Base-by-base conservation (phyloP, 2,329 filamentous ascomycete genomes). In the Whalleya microplaca region DNA sequence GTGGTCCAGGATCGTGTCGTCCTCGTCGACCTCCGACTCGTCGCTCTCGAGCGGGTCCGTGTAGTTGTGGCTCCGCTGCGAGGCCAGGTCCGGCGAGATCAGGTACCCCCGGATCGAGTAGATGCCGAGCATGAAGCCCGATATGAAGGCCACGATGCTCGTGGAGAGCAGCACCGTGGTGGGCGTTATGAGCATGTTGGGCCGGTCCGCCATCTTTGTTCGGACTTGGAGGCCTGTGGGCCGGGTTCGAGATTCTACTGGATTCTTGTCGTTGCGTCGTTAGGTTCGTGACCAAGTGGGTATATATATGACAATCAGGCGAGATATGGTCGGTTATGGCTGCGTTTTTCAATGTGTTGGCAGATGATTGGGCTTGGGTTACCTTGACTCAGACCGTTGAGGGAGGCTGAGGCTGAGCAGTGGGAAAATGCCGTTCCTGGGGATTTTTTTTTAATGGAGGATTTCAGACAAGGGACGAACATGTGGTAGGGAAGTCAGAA, bases 51-150 rank as follows among this genome's bases (percentile, higher is more conserved):
- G 75, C 1, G 86, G 86, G 66, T 90, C 86, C 45, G 78, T 69
- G 10, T 80, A 74, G 69, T 81, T 80, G 75, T 78, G 73, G 72
- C 76, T 74, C 72, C 86, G 77, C 80, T 88, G 77, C 71, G 84
- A 72, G 64, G 73, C 77, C 64, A 89, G 74, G 58, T 74, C 71
- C 1, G 83, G 80, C n/a, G 83, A 79, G 66, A 86, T 76, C 45
- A 86, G 71, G 75, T 85, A 86, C 54, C 84, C 84, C 54, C 75
- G 80, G 58, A 84, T 83, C 18, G 86, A 81, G 75, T 92, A 92
- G 57, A 96, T 77, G 61, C 91, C 92, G 14, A 96, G 82, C 40
- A 92, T 85, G 76, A 94, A 96, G 66, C 93, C 93, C 1, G 85
- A 83, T 51, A 95, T 72, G 64, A 90, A 86, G 61, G 88, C 84